Evolutionary conservation across 2,329 filamentous ascomycete species (phyloP).

Genomic region (Aureobasidium musti): DNA sequence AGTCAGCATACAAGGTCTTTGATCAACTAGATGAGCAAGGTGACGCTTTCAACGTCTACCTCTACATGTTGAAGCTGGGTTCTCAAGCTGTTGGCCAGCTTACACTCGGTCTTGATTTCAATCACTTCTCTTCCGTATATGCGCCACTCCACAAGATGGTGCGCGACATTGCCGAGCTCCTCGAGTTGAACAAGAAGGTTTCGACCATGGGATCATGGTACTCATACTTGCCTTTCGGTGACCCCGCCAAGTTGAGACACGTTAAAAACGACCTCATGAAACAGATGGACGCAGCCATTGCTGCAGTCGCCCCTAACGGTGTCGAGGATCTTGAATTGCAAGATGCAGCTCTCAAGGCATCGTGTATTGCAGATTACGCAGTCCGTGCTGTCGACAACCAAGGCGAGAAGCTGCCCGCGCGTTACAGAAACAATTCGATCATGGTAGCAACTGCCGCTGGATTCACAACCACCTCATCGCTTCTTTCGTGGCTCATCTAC

Average conservation of each 20-base stretch:
- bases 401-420: slow-evolving; percentile 56
- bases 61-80: slow-evolving; percentile 54
- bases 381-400: slow-evolving; percentile 57
- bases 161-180: slow-evolving; percentile 51
- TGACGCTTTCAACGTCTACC: slow-evolving; percentile 53
- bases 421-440: slow-evolving; percentile 47
- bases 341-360: slow-evolving; percentile 44
- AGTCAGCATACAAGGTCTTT: slow-evolving; percentile 53
- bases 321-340: slow-evolving; percentile 42
- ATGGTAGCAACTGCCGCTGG: slow-evolving; percentile 60
- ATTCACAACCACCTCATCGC: slow-evolving; percentile 61
- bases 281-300: slow-evolving; percentile 46
- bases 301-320: slow-evolving; percentile 42
- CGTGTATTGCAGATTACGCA: slow-evolving; percentile 52
- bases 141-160: slow-evolving; percentile 57
- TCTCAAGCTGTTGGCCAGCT: slow-evolving; percentile 51
- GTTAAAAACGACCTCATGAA: slow-evolving; percentile 41
- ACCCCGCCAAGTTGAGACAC: slow-evolving; percentile 50
- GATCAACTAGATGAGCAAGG: slow-evolving; percentile 52
- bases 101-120: slow-evolving; percentile 49
- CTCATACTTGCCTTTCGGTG: slow-evolving; percentile 58
- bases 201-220: slow-evolving; percentile 60
- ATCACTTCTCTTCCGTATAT: slow-evolving; percentile 49
- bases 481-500: slow-evolving; percentile 62
- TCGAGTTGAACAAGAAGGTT: slow-evolving; percentile 62